Conservation (phyloP, 1,139 yeast genomes). For the Yarrowia galli region DNA sequence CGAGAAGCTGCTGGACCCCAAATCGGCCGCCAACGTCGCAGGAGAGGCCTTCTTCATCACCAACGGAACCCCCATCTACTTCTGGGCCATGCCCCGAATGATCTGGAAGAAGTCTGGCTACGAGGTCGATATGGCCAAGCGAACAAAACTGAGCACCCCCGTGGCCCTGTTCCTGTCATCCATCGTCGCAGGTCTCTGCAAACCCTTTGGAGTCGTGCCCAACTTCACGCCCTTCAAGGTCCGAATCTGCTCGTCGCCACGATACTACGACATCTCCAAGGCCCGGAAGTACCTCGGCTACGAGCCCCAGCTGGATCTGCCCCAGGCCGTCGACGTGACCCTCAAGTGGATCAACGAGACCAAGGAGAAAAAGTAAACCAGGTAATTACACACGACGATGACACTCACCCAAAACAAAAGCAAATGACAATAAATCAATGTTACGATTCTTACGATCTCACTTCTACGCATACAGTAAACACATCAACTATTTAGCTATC, state of each 20-base stretch:
- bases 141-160: constrained; percentile 60
- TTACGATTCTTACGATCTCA: background rate
- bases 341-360: constrained; percentile 39
- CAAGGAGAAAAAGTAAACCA: constrained; percentile 11
- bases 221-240: constrained; percentile 97
- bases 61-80: constrained; percentile 92
- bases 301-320: constrained; percentile 58
- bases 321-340: constrained; percentile 27
- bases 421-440: background rate
- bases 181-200: constrained; percentile 74
- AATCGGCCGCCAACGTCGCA: constrained; percentile 57
- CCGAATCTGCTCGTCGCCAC: constrained; percentile 88
- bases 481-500: background rate
- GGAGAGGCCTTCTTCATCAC: constrained; percentile 93
- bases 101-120: constrained; percentile 96
- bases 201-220: constrained; percentile 77
- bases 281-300: constrained; percentile 83
- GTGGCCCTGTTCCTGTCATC: constrained; percentile 83
- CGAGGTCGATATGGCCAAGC: constrained; percentile 58
- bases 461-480: background rate
- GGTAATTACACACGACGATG: background rate
- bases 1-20: constrained; percentile 63
- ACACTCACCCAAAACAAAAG: constrained; percentile 15
- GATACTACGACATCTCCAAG: constrained; percentile 90
- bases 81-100: constrained; percentile 96